Evolutionary conservation across 2,329 filamentous ascomycete species (phyloP), one percentile per base, ranked within the genome.

Genomic region (Cryphonectria parasitica): DNA sequence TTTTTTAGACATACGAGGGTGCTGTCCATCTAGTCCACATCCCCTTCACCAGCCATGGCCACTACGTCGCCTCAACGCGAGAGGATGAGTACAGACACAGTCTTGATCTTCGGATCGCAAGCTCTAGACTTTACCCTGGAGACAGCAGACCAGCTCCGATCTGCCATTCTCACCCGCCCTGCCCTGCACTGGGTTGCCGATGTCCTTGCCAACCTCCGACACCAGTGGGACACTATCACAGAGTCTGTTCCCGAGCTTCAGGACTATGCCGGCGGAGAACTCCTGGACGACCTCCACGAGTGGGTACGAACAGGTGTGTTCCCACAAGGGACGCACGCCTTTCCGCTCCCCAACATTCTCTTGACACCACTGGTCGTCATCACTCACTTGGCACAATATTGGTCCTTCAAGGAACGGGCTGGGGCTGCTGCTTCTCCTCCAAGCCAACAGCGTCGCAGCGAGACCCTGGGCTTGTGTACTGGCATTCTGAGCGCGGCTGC

Each of bases 401-500:
- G 54, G 54, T 19, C 54, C 25, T 58, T 58, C 54, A 58, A 58
- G 54, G 54, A 58, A 56, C 52, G 10, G 49, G 6, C n/a, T 52
- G 22, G 11, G 11, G n/a, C 25, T 60, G 41, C 43, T 67, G 41
- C 56, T 54, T 4, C 56, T 67, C 22, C 56, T 39, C 13, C 36
- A 7, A 60, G n/a, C 54, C 31, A 67, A 19, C 39, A 58, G 41
- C 31, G 17, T 19, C 31, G 17, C 10, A 49, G n/a, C 22, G 56
- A 67, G 31, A 67, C 67, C 19, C 19, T 69, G 52, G 83, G 83
- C 0, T 79, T 84, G 65, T 84, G 83, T 49, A 80, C 79, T 1
- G 82, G 83, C 0, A 70, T 84, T 3, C 67, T 85, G 25, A 79
- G 74, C 64, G 80, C 83, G 6, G 71, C 80, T 13, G 80, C 81